These are phyloP conservation scores for Carex scoparia DNA, from an alignment of 176 grass and related monocot genomes.

Conservation along the genomic window DNA sequence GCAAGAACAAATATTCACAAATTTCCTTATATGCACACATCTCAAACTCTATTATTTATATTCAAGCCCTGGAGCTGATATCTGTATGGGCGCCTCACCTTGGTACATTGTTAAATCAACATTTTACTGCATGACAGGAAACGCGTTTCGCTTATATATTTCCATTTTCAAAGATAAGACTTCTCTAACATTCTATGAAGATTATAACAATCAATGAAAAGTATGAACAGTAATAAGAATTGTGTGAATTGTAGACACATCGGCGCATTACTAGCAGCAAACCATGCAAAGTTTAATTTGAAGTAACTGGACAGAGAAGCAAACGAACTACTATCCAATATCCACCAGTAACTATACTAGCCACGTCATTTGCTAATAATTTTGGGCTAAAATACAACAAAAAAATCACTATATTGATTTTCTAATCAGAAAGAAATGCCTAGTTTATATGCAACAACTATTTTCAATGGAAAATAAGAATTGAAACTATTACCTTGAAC, in stretches of 20 bases:
- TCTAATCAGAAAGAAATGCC: neutral
- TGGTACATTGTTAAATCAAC: neutral
- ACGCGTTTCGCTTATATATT: neutral
- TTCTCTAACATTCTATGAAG: neutral
- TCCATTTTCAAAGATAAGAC: neutral
- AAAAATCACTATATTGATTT: neutral
- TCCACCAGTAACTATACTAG: neutral
- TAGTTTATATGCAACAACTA: neutral
- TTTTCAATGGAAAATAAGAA: neutral
- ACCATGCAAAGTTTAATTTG: neutral
- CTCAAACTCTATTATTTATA: neutral
- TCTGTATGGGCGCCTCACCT: neutral
- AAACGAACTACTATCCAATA: neutral
- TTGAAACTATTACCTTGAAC: neutral
- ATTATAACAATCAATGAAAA: constrained; percentile 5
- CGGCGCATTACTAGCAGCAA: neutral
- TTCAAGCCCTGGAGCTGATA: neutral
- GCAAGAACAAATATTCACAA: neutral
- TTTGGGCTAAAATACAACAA: neutral
- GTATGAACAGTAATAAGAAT: neutral
- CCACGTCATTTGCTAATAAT: neutral
- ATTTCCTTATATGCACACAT: neutral
- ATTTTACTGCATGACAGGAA: neutral
- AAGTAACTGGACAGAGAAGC: neutral
- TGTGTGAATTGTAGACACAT: neutral